phyloP scores from a whole-genome alignment of 148 eudicot species.

The Silene uniflora region DNA sequence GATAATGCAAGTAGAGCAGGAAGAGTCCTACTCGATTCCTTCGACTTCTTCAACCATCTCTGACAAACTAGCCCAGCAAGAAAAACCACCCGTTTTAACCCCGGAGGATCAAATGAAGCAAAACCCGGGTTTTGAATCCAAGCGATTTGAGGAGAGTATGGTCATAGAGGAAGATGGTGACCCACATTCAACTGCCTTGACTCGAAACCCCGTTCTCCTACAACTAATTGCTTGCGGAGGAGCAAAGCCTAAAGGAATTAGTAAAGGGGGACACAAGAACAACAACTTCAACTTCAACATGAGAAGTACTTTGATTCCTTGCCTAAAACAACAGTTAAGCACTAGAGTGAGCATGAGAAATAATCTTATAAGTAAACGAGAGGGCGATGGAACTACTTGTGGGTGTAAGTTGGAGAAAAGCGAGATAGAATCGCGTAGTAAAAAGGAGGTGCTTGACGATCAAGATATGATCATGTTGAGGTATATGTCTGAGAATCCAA shows the following conservation, averaged over 20 bases:
- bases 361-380: constrained; percentile 1
- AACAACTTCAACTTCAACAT: constrained; percentile 11
- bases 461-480: constrained; percentile 60
- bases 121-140: background rate
- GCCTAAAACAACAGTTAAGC: constrained; percentile 35
- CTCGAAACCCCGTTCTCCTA: constrained; percentile 39
- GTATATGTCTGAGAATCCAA: constrained; percentile 87
- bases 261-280: background rate
- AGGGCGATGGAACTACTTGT: background rate
- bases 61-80: constrained; percentile 18
- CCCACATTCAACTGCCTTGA: constrained; percentile 8
- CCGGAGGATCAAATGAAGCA: background rate
- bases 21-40: constrained; percentile 29
- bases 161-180: constrained; percentile 17
- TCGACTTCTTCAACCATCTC: constrained; percentile 33
- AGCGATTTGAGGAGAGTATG: background rate
- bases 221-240: constrained; percentile 78
- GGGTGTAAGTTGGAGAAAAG: background rate
- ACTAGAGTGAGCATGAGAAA: constrained; percentile 1
- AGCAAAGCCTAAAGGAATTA: constrained; percentile 2
- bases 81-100: background rate
- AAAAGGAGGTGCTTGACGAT: constrained; percentile 22
- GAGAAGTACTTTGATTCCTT: constrained; percentile 36
- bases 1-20: constrained; percentile 19
- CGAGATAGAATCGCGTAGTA: background rate